These are phyloP conservation scores for Acanthamoeba divionensis DNA, from an alignment of 208 protist species.

Conservation along the genomic window DNA sequence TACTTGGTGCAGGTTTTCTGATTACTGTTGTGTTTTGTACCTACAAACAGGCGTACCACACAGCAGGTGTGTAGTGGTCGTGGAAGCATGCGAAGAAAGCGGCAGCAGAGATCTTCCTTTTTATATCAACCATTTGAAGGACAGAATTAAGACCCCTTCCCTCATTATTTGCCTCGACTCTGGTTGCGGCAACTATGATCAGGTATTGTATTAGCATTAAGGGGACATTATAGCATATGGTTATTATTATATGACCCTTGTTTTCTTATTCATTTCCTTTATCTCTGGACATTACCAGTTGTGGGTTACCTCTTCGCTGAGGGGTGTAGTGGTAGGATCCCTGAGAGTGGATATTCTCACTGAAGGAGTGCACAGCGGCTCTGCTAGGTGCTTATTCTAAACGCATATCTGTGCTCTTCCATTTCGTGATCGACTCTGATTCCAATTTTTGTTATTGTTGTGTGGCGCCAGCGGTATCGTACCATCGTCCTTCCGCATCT, in stretches of 20 bases:
- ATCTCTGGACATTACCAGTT: constrained; percentile 61
- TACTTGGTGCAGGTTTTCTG: no score
- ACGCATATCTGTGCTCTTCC: neutral
- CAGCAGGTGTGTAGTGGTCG: constrained; percentile 59
- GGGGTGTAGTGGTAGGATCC: neutral
- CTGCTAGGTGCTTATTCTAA: neutral
- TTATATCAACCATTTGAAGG: constrained; percentile 55
- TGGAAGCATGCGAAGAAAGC: constrained; percentile 67
- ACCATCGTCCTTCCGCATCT: constrained; percentile 91
- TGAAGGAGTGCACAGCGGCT: constrained; percentile 46
- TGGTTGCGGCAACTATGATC: constrained; percentile 91
- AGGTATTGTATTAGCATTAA: no score
- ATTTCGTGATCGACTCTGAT: constrained; percentile 69
- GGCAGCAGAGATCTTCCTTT: constrained; percentile 63
- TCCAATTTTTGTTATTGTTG: constrained; percentile 88
- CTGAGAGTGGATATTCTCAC: constrained; percentile 28
- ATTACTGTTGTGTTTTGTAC: neutral
- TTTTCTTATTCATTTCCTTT: neutral
- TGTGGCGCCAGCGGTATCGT: constrained; percentile 88
- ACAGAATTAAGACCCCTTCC: constrained; percentile 47
- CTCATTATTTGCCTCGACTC: constrained; percentile 93
- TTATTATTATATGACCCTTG: no score
- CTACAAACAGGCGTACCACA: constrained; percentile 55
- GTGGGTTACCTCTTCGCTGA: constrained; percentile 85
- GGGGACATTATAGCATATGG: no score